Percentiles rank a stretch among this genome's conserved stretches.
Evolutionary conservation across 2,329 filamentous ascomycete species (phyloP).

Genomic region (Fusarium phyllophilum): DNA sequence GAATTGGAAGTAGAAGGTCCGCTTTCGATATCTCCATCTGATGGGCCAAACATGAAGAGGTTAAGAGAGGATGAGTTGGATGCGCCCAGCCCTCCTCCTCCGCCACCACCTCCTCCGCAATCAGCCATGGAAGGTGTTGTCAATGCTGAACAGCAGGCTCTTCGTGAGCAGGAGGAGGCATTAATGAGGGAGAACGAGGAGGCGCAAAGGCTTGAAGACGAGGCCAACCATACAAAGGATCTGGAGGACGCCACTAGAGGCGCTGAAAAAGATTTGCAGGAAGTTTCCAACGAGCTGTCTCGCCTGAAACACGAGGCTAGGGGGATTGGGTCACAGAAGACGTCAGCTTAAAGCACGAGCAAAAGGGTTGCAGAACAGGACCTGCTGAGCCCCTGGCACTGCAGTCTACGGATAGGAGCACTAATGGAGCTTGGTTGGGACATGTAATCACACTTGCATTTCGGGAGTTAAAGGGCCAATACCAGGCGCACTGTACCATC

Average conservation of each 20-base stretch:
- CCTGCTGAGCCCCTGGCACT: conserved; percentile 33
- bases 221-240: conserved; percentile 49
- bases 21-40: conserved; percentile 60
- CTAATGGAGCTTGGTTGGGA: conserved; percentile 38
- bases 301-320: conserved; percentile 13
- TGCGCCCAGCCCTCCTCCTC: conserved; percentile 55
- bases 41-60: conserved; percentile 66
- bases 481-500: conserved; percentile 38
- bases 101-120: conserved; percentile 60
- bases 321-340: conserved; percentile 20
- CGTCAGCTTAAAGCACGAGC: conserved; percentile 20
- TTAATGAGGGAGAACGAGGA: conserved; percentile 65
- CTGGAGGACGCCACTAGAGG: conserved; percentile 40
- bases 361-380: conserved; percentile 37
- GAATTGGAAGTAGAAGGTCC: conserved; percentile 52
- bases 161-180: conserved; percentile 62
- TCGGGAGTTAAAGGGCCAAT: conserved; percentile 38
- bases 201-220: conserved; percentile 62
- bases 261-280: conserved; percentile 34
- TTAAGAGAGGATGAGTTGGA: conserved; percentile 59
- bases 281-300: conserved; percentile 23
- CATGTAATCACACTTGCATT: conserved; percentile 38
- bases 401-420: conserved; percentile 35
- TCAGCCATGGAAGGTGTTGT: conserved; percentile 49
- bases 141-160: conserved; percentile 56